Percentiles rank a stretch among this genome's conserved stretches.
These are phyloP conservation scores for Diddensiella caesifluorescens DNA, from an alignment of 805 yeast species.

Conservation along the genomic window DNA sequence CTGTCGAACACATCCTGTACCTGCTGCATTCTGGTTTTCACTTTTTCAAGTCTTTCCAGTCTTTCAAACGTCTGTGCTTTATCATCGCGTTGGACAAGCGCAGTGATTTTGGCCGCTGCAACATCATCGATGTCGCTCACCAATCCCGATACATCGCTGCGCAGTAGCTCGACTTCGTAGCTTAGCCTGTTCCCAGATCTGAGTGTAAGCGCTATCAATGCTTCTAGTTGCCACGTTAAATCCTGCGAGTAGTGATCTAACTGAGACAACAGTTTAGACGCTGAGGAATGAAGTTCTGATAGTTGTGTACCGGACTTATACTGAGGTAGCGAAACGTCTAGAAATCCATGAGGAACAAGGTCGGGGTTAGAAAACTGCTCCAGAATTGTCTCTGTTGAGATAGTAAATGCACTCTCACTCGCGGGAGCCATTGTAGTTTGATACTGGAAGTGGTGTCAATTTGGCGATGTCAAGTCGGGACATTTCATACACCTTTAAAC, in stretches of 20 bases:
- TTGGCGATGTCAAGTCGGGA: no score
- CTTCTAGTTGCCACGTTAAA: slow-evolving; percentile 27
- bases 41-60: slow-evolving; percentile 24
- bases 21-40: slow-evolving; percentile 22
- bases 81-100: slow-evolving; percentile 4
- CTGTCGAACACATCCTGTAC: slow-evolving; percentile 25
- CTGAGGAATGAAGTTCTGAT: slow-evolving; percentile 25
- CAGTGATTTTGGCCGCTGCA: slow-evolving; percentile 14
- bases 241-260: slow-evolving; percentile 30
- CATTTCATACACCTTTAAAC: no score
- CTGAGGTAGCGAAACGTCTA: slow-evolving; percentile 24
- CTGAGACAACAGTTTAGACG: slow-evolving; percentile 29
- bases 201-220: slow-evolving; percentile 23
- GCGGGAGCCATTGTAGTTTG: no score
- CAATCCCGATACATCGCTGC: slow-evolving; percentile 27
- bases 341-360: slow-evolving; percentile 27
- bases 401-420: no score
- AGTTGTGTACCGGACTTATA: slow-evolving; percentile 16
- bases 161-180: slow-evolving; percentile 33
- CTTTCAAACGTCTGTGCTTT: slow-evolving; percentile 18
- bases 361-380: slow-evolving; percentile 23
- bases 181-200: slow-evolving; percentile 27
- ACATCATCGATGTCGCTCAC: slow-evolving; percentile 19
- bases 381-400: slow-evolving; percentile 18
- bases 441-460: no score